Conservation (phyloP, 2,329 filamentous ascomycete species). For the Mycosphaerella sp. region DNA sequence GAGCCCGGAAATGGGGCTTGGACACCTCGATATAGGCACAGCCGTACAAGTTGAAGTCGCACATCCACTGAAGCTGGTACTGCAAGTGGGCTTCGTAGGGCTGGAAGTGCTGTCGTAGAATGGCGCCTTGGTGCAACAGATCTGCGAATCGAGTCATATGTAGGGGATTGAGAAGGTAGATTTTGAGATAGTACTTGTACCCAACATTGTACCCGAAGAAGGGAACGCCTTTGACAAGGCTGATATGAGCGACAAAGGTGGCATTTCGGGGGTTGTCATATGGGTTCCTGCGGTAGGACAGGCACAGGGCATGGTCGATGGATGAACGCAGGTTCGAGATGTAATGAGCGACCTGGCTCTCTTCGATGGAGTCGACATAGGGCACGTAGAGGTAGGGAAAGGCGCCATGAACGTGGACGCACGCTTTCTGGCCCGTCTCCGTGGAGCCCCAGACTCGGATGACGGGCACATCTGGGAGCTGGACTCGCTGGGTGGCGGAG, state of each 20-base stretch:
- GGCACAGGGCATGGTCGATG: slow-evolving; percentile 81
- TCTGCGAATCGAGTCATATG: slow-evolving; percentile 85
- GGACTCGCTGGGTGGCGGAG: slow-evolving; percentile 52
- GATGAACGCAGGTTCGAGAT: slow-evolving; percentile 74
- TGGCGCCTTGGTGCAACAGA: slow-evolving; percentile 76
- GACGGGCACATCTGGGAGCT: slow-evolving; percentile 70
- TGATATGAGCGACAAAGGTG: slow-evolving; percentile 81
- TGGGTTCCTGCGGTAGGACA: slow-evolving; percentile 73
- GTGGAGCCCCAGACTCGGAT: slow-evolving; percentile 89
- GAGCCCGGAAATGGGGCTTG: slow-evolving; percentile 65
- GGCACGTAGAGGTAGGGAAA: slow-evolving; percentile 88
- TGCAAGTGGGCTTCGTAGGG: slow-evolving; percentile 92
- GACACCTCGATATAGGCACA: slow-evolving; percentile 74
- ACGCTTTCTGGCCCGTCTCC: slow-evolving; percentile 91
- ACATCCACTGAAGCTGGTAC: slow-evolving; percentile 94
- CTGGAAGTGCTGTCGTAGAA: slow-evolving; percentile 78
- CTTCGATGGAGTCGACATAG: slow-evolving; percentile 24
- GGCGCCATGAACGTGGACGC: slow-evolving; percentile 89
- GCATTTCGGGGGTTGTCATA: slow-evolving; percentile 56
- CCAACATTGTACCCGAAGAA: slow-evolving; percentile 97
- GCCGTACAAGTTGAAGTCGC: slow-evolving; percentile 94
- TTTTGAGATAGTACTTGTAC: slow-evolving; percentile 84
- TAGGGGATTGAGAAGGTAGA: slow-evolving; percentile 83
- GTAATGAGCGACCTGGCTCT: slow-evolving; percentile 59
- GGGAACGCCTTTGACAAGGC: slow-evolving; percentile 82